A percentile compares a stretch with the other conserved stretches of the same genome.
These are phyloP conservation scores for Exophiala spinifera DNA, from an alignment of 2,329 filamentous ascomycete species.

Conservation along the genomic window DNA sequence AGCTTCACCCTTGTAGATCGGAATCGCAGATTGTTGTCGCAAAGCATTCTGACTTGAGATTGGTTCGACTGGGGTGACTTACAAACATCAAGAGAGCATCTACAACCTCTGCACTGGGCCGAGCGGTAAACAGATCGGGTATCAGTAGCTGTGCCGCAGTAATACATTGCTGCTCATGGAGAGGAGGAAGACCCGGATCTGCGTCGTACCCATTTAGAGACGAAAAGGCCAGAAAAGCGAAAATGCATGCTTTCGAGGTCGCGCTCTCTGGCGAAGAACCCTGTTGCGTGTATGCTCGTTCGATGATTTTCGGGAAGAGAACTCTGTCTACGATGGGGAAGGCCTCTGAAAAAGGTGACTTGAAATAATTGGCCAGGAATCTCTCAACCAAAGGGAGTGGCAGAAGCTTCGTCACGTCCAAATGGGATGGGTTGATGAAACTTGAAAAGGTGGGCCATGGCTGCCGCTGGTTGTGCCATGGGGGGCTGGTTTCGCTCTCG, in stretches of 20 bases:
- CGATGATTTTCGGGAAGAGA: conserved; percentile 48
- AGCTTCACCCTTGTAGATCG: no score
- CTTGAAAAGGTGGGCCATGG: conserved; percentile 26
- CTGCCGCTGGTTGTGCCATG: conserved; percentile 38
- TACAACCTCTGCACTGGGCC: conserved; percentile 41
- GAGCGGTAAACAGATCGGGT: conserved; percentile 34
- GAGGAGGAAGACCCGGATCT: conserved; percentile 11
- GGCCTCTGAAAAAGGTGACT: conserved; percentile 41
- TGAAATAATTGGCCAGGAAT: conserved; percentile 34
- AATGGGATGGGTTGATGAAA: conserved; percentile 25
- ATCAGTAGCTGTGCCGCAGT: conserved; percentile 44
- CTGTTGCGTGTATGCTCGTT: conserved; percentile 42
- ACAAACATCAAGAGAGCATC: conserved; percentile 52
- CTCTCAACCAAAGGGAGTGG: conserved; percentile 33
- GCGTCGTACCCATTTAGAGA: conserved; percentile 29
- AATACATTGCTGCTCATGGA: conserved; percentile 45
- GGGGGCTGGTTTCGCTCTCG: conserved; percentile 29
- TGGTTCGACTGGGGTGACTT: conserved; percentile 26
- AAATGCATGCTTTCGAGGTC: conserved; percentile 43
- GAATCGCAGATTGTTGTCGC: no score
- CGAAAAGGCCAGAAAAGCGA: conserved; percentile 48
- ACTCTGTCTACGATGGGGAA: conserved; percentile 51
- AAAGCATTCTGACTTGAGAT: background rate
- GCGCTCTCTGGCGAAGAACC: conserved; percentile 34
- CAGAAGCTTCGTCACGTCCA: conserved; percentile 37